These are phyloP conservation scores for Cladophialophora exuberans DNA, from an alignment of 2,329 filamentous ascomycete genomes.

Conservation along the genomic window DNA sequence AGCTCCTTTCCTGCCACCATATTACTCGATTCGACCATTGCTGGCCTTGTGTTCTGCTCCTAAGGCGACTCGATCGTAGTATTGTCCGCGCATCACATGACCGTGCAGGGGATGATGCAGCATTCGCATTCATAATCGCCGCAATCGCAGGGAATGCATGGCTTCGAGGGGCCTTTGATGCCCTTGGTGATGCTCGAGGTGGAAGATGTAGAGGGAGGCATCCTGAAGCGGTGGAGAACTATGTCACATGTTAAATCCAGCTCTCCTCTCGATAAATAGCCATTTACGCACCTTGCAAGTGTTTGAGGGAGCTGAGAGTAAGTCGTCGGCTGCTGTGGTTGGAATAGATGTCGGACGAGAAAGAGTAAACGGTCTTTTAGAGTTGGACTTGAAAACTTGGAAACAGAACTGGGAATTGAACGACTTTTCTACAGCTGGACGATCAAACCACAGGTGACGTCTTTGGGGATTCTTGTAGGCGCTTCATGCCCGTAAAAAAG, in stretches of 20 bases:
- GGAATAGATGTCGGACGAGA: not conserved
- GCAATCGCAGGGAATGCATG: slow-evolving; percentile 30
- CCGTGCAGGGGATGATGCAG: slow-evolving; percentile 27
- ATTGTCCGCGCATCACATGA: slow-evolving; percentile 15
- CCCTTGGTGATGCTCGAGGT: slow-evolving; percentile 29
- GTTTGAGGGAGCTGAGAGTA: not conserved
- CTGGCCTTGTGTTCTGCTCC: not conserved
- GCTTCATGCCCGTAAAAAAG: too few relatives aligned
- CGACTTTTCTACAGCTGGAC: not conserved
- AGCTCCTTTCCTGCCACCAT: too few relatives aligned
- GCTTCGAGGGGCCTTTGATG: slow-evolving; percentile 29
- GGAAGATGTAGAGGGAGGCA: slow-evolving; percentile 29
- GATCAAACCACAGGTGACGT: slow-evolving; percentile 3
- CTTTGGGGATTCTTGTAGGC: too few relatives aligned
- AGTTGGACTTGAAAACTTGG: not conserved
- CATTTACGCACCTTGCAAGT: not conserved
- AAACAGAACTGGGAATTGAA: too few relatives aligned
- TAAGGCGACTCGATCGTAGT: not conserved
- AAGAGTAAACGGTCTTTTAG: not conserved
- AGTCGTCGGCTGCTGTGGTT: not conserved
- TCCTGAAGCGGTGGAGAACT: not conserved
- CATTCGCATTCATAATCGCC: slow-evolving; percentile 26
- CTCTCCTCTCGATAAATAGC: too few relatives aligned
- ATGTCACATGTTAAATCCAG: not conserved
- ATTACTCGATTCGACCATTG: too few relatives aligned